Evolutionary conservation across 352 stramenopile species (phyloP).

Genomic region (Phytophthora cactorum): DNA sequence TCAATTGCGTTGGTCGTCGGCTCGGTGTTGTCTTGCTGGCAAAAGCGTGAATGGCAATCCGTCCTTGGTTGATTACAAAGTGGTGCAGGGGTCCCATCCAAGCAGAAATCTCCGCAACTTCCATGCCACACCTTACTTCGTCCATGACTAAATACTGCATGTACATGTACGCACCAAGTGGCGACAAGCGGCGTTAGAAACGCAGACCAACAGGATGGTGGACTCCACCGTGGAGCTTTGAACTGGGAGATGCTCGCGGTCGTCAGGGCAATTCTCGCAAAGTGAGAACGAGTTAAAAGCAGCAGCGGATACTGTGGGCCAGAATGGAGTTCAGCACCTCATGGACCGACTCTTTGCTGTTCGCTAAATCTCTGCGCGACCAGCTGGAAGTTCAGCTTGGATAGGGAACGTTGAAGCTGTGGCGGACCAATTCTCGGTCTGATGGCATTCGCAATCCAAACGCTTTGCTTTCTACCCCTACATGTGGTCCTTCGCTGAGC

Average conservation of each 20-base stretch:
- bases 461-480: no score
- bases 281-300: no score
- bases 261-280: no score
- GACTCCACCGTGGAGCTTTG: not conserved
- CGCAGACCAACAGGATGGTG: not conserved
- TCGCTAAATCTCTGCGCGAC: not conserved
- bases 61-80: not conserved
- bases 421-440: no score
- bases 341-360: not conserved
- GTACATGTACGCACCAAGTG: no score
- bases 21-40: slow-evolving; percentile 12
- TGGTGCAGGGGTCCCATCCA: slow-evolving; percentile 19
- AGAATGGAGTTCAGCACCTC: not conserved
- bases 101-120: slow-evolving; percentile 6
- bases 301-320: not conserved
- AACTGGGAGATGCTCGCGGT: not conserved
- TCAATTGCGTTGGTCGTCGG: not conserved
- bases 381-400: no score
- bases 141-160: no score
- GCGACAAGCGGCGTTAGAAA: not conserved
- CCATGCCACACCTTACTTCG: no score
- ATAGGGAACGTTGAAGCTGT: no score
- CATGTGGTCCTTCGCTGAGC: no score
- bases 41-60: slow-evolving; percentile 26
- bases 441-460: no score